Base-by-base conservation (phyloP, 768 basidiomycete genomes). In the Psilocybe cyanescens region DNA sequence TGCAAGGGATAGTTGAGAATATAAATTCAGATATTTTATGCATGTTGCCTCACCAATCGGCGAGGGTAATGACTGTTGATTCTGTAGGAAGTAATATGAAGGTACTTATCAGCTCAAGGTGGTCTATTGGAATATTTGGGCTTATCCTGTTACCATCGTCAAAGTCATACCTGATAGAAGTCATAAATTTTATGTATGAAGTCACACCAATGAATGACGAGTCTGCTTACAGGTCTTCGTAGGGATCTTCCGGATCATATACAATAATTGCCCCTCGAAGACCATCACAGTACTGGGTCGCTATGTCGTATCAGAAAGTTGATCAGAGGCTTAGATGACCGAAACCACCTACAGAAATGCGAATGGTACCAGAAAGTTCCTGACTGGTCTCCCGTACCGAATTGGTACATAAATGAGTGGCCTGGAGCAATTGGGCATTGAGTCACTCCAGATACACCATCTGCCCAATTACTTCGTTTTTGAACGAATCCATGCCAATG, bases 401-500 rank as follows among this genome's bases (percentile, higher is more conserved):
- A 79, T 7, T 75, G 58, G 64, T 84, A 84, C n/a, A 73, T 55
- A 70, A 82, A 84, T 0, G 74, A 77, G 44, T 79, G 45, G 1
- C 68, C 66, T 2, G 81, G 73, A 1, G 73, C 61, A 44, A 84
- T 80, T 0, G 83, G 83, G 67, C 83, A 84, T 62, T 83, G 81
- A 9, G 77, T 81, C 8, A 83, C 73, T 47, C 73, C 66, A 4
- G 72, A 68, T 1, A 74, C 57, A 11, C 83, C 84, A 57, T 85
- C 83, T 0, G 74, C 79, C 70, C 74, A 81, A 58, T 76, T 81
- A 5, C 77, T 77, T 4, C 60, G 50, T 1, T 68, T 63, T 66
- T 85, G 83, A 54, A 72, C 76, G 45, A 85, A 62, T 1, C 84
- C 84, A 63, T 85, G 83, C 82, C 81, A 84, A 63, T 85, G 83